Evolutionary conservation across 371 early-diverging fungal genomes (phyloP).

Genomic region (Homolaphlyctis polyrhiza): DNA sequence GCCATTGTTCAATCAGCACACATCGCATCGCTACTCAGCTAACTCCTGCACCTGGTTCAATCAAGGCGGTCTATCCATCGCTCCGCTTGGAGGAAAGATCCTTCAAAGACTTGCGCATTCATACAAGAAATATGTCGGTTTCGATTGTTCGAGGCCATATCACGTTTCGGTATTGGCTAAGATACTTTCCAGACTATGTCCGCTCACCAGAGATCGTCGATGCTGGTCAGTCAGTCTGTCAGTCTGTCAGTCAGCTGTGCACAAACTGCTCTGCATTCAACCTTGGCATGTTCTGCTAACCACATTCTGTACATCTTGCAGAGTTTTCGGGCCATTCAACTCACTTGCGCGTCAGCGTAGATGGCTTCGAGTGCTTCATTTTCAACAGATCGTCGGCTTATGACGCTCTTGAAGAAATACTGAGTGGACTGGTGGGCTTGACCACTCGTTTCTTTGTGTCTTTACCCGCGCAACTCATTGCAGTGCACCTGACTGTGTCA

Average conservation of each 20-base stretch:
- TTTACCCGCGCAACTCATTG: too few relatives aligned
- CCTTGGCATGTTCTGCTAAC: not conserved
- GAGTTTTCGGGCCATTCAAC: constrained; percentile 31
- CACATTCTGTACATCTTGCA: constrained; percentile 1
- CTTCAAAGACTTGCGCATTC: constrained; percentile 72
- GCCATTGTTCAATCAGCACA: not conserved
- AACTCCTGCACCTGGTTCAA: not conserved
- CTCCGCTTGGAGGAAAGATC: constrained; percentile 71
- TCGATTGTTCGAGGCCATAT: constrained; percentile 73
- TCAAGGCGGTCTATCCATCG: constrained; percentile 70
- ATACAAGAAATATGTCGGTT: constrained; percentile 69
- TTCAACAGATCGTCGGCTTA: constrained; percentile 79
- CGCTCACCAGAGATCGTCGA: not conserved
- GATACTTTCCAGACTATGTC: constrained; percentile 46
- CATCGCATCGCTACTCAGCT: not conserved
- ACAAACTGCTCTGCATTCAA: not conserved
- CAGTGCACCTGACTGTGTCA: too few relatives aligned
- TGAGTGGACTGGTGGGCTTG: too few relatives aligned
- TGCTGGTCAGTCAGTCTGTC: not conserved
- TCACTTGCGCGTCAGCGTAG: constrained; percentile 64
- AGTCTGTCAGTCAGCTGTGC: too few relatives aligned
- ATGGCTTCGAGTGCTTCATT: constrained; percentile 79
- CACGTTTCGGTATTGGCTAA: constrained; percentile 72
- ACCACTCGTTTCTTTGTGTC: too few relatives aligned
- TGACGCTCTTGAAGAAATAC: constrained; percentile 52